Conservation (phyloP, 2,329 filamentous ascomycete genomes). For the Neofusicoccum kwambonambiense region DNA sequence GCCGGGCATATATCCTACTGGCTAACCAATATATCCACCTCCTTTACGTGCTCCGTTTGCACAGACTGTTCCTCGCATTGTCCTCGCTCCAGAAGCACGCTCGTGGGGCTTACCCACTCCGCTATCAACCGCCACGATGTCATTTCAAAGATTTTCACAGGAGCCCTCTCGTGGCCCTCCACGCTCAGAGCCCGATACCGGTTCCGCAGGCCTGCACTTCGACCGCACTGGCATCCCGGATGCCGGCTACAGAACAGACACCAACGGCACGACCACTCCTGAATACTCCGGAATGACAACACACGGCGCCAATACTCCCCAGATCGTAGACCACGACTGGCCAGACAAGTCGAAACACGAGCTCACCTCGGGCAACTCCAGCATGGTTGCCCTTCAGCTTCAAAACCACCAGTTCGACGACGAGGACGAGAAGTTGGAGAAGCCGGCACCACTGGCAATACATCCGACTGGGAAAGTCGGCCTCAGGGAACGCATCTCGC, state of each 20-base stretch:
- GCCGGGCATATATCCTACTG: background rate
- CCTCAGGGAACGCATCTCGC: constrained; percentile 28
- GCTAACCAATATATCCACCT: constrained; percentile 8
- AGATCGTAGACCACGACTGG: background rate
- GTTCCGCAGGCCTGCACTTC: background rate
- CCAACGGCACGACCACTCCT: background rate
- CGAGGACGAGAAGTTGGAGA: background rate
- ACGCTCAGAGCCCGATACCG: background rate
- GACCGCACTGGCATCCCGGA: background rate
- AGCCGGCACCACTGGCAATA: background rate
- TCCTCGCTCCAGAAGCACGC: background rate
- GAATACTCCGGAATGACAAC: background rate
- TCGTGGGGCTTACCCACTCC: background rate
- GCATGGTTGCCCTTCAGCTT: background rate
- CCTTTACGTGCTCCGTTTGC: background rate
- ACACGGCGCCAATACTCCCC: constrained; percentile 4
- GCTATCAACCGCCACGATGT: background rate
- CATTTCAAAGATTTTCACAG: background rate
- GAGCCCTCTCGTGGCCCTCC: background rate
- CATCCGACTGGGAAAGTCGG: background rate
- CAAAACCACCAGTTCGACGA: background rate
- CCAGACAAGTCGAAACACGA: constrained; percentile 1
- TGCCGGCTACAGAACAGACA: too few relatives aligned
- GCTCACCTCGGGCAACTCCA: background rate
- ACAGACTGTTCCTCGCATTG: background rate